These are phyloP conservation scores for Verticillium dahliae DNA, from an alignment of 2,329 filamentous ascomycete genomes.

Conservation along the genomic window DNA sequence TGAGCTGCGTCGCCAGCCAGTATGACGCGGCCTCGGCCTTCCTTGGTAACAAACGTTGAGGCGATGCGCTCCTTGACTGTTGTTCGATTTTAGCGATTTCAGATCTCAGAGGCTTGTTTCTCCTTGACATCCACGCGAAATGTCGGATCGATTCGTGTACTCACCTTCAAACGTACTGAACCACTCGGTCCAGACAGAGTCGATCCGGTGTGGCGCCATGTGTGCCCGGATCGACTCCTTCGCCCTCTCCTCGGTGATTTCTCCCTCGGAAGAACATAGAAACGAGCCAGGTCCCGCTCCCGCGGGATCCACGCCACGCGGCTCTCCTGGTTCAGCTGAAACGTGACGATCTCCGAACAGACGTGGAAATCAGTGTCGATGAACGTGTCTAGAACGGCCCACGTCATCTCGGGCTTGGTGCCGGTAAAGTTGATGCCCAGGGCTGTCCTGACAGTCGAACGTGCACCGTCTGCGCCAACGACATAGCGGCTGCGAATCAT, in stretches of 20 bases:
- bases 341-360: slow-evolving; percentile 39
- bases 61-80: slow-evolving; percentile 34
- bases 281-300: slow-evolving; percentile 38
- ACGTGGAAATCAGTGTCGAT: slow-evolving; percentile 41
- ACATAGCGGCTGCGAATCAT: slow-evolving; percentile 31
- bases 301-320: slow-evolving; percentile 42
- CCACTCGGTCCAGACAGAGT: slow-evolving; percentile 39
- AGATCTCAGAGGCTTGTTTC: not conserved
- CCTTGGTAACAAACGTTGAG: slow-evolving; percentile 28
- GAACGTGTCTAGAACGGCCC: slow-evolving; percentile 41
- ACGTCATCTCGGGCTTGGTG: slow-evolving; percentile 42
- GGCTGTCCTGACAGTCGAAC: slow-evolving; percentile 35
- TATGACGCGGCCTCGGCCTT: slow-evolving; percentile 40
- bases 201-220: slow-evolving; percentile 33
- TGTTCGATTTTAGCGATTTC: not conserved
- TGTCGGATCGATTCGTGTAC: slow-evolving; percentile 2
- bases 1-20: slow-evolving; percentile 28
- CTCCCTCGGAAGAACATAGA: slow-evolving; percentile 38
- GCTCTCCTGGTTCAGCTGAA: slow-evolving; percentile 36
- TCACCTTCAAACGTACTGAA: slow-evolving; percentile 42
- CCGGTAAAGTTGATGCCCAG: slow-evolving; percentile 34
- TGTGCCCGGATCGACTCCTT: slow-evolving; percentile 35
- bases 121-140: not conserved
- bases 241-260: slow-evolving; percentile 30
- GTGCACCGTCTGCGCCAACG: slow-evolving; percentile 46